A percentile compares a stretch with the other conserved stretches of the same genome.
These are phyloP conservation scores for Lecanoromycetidae sp. DNA, from an alignment of 2,329 filamentous ascomycete species.

Conservation along the genomic window DNA sequence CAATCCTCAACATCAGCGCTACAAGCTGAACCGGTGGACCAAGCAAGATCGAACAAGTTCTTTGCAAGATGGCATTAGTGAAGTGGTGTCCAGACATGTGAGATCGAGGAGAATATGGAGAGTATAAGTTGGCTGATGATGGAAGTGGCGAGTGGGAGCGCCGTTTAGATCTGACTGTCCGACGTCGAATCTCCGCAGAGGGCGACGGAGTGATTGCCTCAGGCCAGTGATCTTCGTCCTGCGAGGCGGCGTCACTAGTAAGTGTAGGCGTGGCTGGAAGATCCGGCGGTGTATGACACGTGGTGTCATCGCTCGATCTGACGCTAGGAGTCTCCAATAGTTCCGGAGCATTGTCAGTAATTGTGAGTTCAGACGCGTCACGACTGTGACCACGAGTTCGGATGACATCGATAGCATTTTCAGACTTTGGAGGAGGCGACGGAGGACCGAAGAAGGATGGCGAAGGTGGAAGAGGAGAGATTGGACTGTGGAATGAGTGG, in stretches of 20 bases:
- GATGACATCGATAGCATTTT: slow-evolving; percentile 31
- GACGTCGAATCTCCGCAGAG: slow-evolving; percentile 34
- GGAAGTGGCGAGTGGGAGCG: slow-evolving; percentile 56
- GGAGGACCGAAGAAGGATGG: slow-evolving; percentile 33
- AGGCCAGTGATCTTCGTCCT: slow-evolving; percentile 28
- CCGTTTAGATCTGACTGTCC: slow-evolving; percentile 43
- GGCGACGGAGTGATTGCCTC: slow-evolving; percentile 30
- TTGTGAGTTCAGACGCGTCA: slow-evolving; percentile 26
- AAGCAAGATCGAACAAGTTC: slow-evolving; percentile 64
- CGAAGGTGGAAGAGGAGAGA: slow-evolving; percentile 35
- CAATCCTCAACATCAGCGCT: slow-evolving; percentile 67
- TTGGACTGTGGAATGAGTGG: slow-evolving; percentile 39
- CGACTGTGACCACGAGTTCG: slow-evolving; percentile 24
- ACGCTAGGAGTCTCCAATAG: slow-evolving; percentile 8
- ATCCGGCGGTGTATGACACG: slow-evolving; percentile 14
- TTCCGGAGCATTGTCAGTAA: slow-evolving; percentile 19
- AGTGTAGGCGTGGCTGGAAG: slow-evolving; percentile 35
- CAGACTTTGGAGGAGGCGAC: slow-evolving; percentile 30
- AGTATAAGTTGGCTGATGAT: slow-evolving; percentile 53
- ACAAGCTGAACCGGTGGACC: slow-evolving; percentile 71
- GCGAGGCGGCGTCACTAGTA: slow-evolving; percentile 31
- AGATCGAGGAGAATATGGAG: slow-evolving; percentile 34
- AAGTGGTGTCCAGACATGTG: slow-evolving; percentile 38
- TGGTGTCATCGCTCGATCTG: slow-evolving; percentile 16
- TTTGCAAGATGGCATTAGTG: slow-evolving; percentile 56